Evolutionary conservation across 495 filamentous ascomycete genomes (phyloP), one percentile per base, ranked within the genome.

Genomic region (Aspergillus mulundensis): DNA sequence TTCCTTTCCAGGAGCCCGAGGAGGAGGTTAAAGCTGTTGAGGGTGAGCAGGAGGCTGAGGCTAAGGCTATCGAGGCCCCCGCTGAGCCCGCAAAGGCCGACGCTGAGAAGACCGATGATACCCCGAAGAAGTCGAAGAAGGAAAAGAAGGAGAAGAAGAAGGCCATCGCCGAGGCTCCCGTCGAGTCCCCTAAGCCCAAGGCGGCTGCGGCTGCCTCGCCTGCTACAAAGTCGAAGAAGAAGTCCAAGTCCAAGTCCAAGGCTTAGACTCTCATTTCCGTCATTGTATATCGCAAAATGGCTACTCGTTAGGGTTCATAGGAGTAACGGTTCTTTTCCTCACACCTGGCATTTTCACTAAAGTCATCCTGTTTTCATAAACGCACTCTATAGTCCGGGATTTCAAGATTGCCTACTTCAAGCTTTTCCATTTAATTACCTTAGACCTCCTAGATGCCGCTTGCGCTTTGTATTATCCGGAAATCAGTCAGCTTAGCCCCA

Each of bases 1-100:
- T 88, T 38, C 75, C 76, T 21, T 58, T 76, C 57, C 50, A 65
- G 44, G 68, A 73, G 61, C 64, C 60, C 12, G 66, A 53, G 7
- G 61, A 70, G 44, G 59, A 66, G n/a, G 32, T 60, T 38, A 64
- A 65, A 56, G 61, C 56, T 30, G 18, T 70, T 28, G 69, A 70
- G 54, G 68, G 51, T 16, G 61, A 7, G 4, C 5, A 50, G 34
- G 11, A 50, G 34, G 20, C 48, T 2, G 11, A 50, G 34, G 20
- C 48, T 1, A 39, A 50, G 45, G 45, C 53, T 32, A 50, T 57
- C 15, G 54, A 57, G 54, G 46, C 46, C 6, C 24, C 54, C 1
- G 54, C 20, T 28, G 32, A 40, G 24, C 64, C 72, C 18, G 70
- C 72, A 68, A 68, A 77, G 64, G 39, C 56, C 43, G 68, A 66